Base-by-base conservation (phyloP, 495 filamentous ascomycete genomes). In the Gamarada debralockiae region DNA sequence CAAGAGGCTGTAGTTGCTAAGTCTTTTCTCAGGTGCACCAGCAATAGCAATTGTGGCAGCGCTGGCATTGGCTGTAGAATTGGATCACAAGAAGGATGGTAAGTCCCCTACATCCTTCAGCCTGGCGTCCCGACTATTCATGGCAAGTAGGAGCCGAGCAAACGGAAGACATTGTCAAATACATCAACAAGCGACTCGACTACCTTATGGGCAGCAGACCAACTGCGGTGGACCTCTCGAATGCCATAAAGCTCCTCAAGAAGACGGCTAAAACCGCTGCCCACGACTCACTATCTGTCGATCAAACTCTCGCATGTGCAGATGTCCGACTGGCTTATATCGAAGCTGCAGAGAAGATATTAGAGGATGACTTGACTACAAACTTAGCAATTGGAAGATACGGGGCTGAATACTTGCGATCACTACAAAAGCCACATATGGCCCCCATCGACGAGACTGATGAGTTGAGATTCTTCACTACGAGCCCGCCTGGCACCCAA, bases 11-110 rank as follows among this genome's bases (percentile, higher is more conserved):
- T 13, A 17, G n/a, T 22, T 34, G 42, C 54, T 61, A 64, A 33
- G 9, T 49, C 48, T 20, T 5, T 37, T 10, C n/a, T n/a, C 38
- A 71, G 76, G 93, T 24, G 93, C 93, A 12, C 93, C 93, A 17
- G 93, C 95, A 36, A 98, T 98, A 62, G 93, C 95, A 29, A 97
- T 98, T 48, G 93, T 98, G 14, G 93, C 95, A 21, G 90, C 89
- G 6, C 80, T 98, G 31, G 84, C 86, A 5, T 80, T 96, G 27
- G 90, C 88, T 5, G 85, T 93, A 12, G 88, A 90, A 59, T 63
- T 91, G 20, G 70, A 80, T 48, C 71, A 74, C 22, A 75, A 75
- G 40, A 66, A 61, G 53, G 75, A 72, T 62, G 65, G 75, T 75
- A 62, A 64, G 71, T 58, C 15, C 15, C 4, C 21, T 41, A 9